Conservation (phyloP, 176 grass and related monocot genomes). For the Triticum dicoccoides region DNA sequence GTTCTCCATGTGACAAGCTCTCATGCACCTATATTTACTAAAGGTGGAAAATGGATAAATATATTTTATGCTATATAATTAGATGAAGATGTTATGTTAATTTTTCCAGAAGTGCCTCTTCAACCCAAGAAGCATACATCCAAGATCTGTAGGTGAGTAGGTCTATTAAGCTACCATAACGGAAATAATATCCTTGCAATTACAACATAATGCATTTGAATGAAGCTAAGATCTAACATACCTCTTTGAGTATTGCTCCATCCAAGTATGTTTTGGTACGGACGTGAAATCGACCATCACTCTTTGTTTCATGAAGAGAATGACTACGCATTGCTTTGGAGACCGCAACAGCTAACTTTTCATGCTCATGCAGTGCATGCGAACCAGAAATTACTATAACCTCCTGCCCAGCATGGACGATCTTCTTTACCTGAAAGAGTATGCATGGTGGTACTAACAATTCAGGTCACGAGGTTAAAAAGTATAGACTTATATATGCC, state of each 20-base stretch:
- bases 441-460: background rate
- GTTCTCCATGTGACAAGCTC: conserved; percentile 11
- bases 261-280: conserved; percentile 93
- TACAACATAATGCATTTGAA: conserved; percentile 22
- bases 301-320: conserved; percentile 97
- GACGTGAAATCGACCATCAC: conserved; percentile 87
- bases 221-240: conserved; percentile 40
- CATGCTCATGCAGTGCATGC: conserved; percentile 87
- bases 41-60: conserved; percentile 20
- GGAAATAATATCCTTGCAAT: background rate
- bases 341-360: conserved; percentile 93
- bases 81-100: background rate
- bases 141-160: conserved; percentile 9
- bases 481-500: background rate
- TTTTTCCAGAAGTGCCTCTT: background rate
- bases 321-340: conserved; percentile 95
- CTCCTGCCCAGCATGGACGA: conserved; percentile 86
- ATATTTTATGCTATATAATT: background rate
- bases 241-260: conserved; percentile 94
- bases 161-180: background rate
- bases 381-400: conserved; percentile 92
- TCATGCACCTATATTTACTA: background rate
- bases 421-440: conserved; percentile 83
- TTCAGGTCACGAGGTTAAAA: conserved; percentile 6
- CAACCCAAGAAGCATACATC: background rate